These are phyloP conservation scores for Aspergillus panamensis DNA, from an alignment of 495 filamentous ascomycete genomes.

Conservation along the genomic window DNA sequence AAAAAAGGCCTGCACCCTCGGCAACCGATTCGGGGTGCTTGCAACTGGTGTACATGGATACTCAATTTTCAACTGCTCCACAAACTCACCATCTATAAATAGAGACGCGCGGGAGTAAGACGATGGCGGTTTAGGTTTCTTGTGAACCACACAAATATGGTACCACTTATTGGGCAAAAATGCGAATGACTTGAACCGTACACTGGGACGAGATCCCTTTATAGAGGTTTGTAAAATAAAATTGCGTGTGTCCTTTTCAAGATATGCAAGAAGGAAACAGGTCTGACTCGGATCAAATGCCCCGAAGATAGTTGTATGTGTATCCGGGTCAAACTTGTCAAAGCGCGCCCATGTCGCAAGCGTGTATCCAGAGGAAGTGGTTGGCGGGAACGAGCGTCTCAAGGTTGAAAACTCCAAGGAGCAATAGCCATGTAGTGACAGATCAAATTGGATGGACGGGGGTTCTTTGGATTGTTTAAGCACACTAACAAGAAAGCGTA, in stretches of 20 bases:
- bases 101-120: constrained; percentile 78
- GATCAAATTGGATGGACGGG: constrained; percentile 88
- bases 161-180: constrained; percentile 83
- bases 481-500: constrained; percentile 69
- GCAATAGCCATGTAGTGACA: constrained; percentile 79
- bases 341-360: constrained; percentile 84
- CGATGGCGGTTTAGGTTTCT: constrained; percentile 66
- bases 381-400: constrained; percentile 76
- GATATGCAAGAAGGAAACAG: constrained; percentile 89
- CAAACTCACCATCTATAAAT: constrained; percentile 90
- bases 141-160: constrained; percentile 83
- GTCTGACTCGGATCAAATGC: constrained; percentile 90
- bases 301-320: constrained; percentile 93
- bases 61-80: constrained; percentile 82
- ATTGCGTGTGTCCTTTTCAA: constrained; percentile 91
- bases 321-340: constrained; percentile 75
- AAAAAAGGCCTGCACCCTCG: constrained; percentile 83
- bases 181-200: constrained; percentile 79
- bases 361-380: constrained; percentile 76
- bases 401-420: constrained; percentile 85
- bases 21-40: constrained; percentile 49
- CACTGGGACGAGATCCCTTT: constrained; percentile 77
- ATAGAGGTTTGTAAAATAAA: constrained; percentile 97
- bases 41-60: constrained; percentile 67
- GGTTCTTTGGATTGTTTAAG: constrained; percentile 70